Conservation (phyloP, 441 rosid genomes). For the Gossypium aridum region DNA sequence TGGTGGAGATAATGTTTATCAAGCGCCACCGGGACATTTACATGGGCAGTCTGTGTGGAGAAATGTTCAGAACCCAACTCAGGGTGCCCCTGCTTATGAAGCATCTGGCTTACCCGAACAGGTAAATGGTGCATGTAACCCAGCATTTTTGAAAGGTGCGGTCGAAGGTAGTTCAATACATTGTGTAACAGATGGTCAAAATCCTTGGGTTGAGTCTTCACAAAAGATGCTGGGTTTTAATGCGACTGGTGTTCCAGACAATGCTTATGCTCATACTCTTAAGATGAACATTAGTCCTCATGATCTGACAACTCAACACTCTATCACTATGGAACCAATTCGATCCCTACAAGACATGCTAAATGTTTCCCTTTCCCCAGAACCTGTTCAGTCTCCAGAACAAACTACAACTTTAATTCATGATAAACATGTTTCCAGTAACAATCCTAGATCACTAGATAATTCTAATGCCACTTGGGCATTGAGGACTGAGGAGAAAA, state of each 20-base stretch:
- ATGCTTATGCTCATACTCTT: constrained; percentile 30
- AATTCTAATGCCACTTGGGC: constrained; percentile 21
- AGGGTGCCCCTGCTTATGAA: constrained; percentile 48
- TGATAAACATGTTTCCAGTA: constrained; percentile 23
- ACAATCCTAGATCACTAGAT: constrained; percentile 27
- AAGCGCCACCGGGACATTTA: constrained; percentile 48
- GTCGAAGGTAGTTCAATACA: constrained; percentile 45
- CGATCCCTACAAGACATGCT: constrained; percentile 29
- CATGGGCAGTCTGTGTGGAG: constrained; percentile 51
- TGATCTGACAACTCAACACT: constrained; percentile 31
- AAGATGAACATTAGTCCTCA: constrained; percentile 27
- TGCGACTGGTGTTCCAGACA: constrained; percentile 40
- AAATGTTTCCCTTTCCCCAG: constrained; percentile 21
- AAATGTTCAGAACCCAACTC: constrained; percentile 47
- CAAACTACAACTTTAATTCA: constrained; percentile 31
- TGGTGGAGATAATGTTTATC: constrained; percentile 54
- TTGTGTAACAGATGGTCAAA: constrained; percentile 46
- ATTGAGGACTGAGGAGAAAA: constrained; percentile 30
- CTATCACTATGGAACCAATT: constrained; percentile 32
- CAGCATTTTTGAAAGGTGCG: constrained; percentile 36
- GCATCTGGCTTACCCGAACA: constrained; percentile 39
- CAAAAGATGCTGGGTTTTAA: constrained; percentile 51
- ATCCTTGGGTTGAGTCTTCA: constrained; percentile 41
- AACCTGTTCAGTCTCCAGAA: constrained; percentile 21
- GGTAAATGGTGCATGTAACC: constrained; percentile 47